A percentile compares a stretch with the other conserved stretches of the same genome.
Conservation (phyloP, 2,329 filamentous ascomycete species). For the Pseudogymnoascus sp. region DNA sequence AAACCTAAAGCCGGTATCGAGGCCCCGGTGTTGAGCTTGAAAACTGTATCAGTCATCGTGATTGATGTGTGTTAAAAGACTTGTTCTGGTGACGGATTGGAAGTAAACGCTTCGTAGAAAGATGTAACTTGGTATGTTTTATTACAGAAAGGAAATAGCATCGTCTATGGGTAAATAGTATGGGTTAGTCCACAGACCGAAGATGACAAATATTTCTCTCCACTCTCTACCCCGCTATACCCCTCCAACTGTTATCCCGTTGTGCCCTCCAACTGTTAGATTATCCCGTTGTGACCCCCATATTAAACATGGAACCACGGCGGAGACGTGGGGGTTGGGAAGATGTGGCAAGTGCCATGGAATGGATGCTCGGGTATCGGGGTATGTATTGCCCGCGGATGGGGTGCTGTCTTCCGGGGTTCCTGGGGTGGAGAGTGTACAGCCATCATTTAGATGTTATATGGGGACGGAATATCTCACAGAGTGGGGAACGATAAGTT, state of each 20-base stretch:
- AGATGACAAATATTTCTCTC: neutral
- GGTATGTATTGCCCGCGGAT: neutral
- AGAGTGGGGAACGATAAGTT: neutral
- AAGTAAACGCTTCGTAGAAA: neutral
- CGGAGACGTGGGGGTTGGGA: neutral
- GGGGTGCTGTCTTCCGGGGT: neutral
- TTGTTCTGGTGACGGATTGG: neutral
- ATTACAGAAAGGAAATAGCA: neutral
- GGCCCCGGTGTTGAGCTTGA: slow-evolving; percentile 33
- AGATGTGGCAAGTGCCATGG: neutral
- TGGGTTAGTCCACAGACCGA: neutral
- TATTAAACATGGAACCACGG: neutral
- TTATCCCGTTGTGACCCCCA: neutral
- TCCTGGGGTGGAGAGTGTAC: neutral
- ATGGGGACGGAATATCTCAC: neutral
- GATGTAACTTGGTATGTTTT: neutral
- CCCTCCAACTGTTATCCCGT: neutral
- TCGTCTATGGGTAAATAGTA: neutral
- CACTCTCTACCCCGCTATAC: neutral
- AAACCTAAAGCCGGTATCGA: slow-evolving; percentile 37
- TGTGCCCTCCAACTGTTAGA: neutral
- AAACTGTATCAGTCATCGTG: slow-evolving; percentile 10
- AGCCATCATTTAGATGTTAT: neutral
- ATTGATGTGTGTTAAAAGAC: neutral
- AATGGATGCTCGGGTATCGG: neutral